Base-by-base conservation (phyloP, 306 rosid genomes). In the Acacia melanoxylon region DNA sequence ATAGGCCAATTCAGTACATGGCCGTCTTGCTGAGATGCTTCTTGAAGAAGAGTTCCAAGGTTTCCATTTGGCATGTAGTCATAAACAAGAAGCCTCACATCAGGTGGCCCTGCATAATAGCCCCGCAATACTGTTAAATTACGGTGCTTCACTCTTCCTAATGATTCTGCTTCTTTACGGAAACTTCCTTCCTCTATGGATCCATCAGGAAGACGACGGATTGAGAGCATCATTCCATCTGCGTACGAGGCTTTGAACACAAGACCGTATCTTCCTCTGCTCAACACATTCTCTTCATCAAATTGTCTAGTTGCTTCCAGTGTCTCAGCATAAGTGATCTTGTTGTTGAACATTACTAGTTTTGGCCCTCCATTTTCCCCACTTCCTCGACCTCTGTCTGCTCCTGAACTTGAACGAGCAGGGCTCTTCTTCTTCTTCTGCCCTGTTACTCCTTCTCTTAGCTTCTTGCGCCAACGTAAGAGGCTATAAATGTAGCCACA, bases 51-150 rank as follows among this genome's bases (percentile, higher is more conserved):
- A 10, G 94, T 93, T 6, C 91, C 94, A 1, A 93, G 46, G 84
- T 91, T 93, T 27, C 97, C 98, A 76, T 93, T 93, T 5, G 98
- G 98, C 98, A 93, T 93, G 90, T 93, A 93, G 76, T 93, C 97
- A 15, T 90, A 93, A 25, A 91, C 93, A 10, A 91, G 86, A 14
- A 93, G 90, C 84, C 97, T 89, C 27, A 88, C 88, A 68, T 89
- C 93, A 0, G 98, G 88, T 15, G 93, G 86, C 19, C 95, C 98
- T 27, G 93, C 97, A 16, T 93, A 93, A 56, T 90, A 93, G 35
- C 98, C 98, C 3, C 98, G 88, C 7, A 93, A 81, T 29, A 91
- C 94, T 2, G 92, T 93, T 75, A 93, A 35, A 56, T 93, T 91
- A 2, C 97, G 75, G 56, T 93, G 98, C 90, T 89, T 92, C 41